phyloP scores from a whole-genome alignment of 352 stramenopile species.

The Phytophthora cajani region DNA sequence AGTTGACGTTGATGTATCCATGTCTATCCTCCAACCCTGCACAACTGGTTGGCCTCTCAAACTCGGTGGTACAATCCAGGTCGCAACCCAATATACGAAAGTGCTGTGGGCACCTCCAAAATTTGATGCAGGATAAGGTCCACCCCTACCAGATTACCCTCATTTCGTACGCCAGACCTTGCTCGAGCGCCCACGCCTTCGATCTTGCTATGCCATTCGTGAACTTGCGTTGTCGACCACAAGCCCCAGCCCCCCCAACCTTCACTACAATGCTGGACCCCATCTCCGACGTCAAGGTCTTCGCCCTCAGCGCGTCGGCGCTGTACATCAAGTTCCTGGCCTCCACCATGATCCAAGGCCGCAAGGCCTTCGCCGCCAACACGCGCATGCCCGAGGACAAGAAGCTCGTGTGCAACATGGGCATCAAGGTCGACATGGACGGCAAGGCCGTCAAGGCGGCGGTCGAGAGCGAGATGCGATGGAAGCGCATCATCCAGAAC shows the following conservation, averaged over 20 bases:
- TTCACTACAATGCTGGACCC: conserved; percentile 12
- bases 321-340: conserved; percentile 73
- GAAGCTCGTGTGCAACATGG: conserved; percentile 37
- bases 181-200: not conserved
- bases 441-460: conserved; percentile 40
- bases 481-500: conserved; percentile 65
- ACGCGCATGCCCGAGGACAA: conserved; percentile 54
- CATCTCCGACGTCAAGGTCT: conserved; percentile 39
- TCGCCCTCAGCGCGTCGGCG: conserved; percentile 48
- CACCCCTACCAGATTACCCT: conserved; percentile 3
- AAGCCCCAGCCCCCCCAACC: not conserved
- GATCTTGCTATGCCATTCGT: conserved; percentile 9
- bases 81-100: no score
- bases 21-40: conserved; percentile 7
- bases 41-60: not conserved
- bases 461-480: conserved; percentile 49
- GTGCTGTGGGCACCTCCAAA: not conserved
- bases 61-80: not conserved
- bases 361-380: conserved; percentile 52
- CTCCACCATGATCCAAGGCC: conserved; percentile 53
- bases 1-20: conserved; percentile 11
- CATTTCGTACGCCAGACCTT: not conserved
- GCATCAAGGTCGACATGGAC: conserved; percentile 28
- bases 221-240: conserved; percentile 10
- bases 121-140: not conserved